Evolutionary conservation across 2,329 filamentous ascomycete species (phyloP).

Genomic region (Decorospora gaudefroyi): DNA sequence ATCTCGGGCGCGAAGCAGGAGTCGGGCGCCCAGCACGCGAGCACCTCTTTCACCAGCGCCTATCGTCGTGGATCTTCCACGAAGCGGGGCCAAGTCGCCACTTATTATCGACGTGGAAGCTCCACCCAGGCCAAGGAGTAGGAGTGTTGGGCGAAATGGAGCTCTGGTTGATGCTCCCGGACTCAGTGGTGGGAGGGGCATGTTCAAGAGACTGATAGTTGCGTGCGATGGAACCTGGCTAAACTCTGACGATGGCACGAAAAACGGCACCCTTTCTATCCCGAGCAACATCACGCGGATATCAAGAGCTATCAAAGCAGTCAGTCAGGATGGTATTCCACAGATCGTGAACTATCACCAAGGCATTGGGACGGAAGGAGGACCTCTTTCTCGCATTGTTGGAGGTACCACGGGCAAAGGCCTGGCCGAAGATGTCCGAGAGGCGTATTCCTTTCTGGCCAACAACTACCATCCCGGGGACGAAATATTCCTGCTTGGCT

Average conservation of each 20-base stretch:
- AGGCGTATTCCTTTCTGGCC: slow-evolving; percentile 57
- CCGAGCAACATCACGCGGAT: slow-evolving; percentile 58
- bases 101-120: slow-evolving; percentile 38
- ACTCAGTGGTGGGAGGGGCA: slow-evolving; percentile 44
- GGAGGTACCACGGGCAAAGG: slow-evolving; percentile 52
- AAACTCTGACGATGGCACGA: slow-evolving; percentile 54
- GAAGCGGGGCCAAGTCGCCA: slow-evolving; percentile 33
- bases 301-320: slow-evolving; percentile 54
- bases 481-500: slow-evolving; percentile 55
- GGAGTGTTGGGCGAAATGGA: slow-evolving; percentile 31
- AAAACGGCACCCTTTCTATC: slow-evolving; percentile 51
- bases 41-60: slow-evolving; percentile 27
- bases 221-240: slow-evolving; percentile 55
- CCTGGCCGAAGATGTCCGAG: slow-evolving; percentile 54
- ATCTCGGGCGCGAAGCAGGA: slow-evolving; percentile 37
- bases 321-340: slow-evolving; percentile 54
- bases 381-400: slow-evolving; percentile 50
- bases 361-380: slow-evolving; percentile 54
- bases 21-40: slow-evolving; percentile 37
- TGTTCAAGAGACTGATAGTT: slow-evolving; percentile 50
- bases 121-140: slow-evolving; percentile 30
- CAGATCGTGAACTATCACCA: slow-evolving; percentile 59
- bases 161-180: slow-evolving; percentile 38
- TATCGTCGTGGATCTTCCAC: slow-evolving; percentile 32
- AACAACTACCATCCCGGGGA: slow-evolving; percentile 59